A percentile compares a stretch with the other conserved stretches of the same genome.
Evolutionary conservation across 805 yeast genomes (phyloP).

Genomic region (Dipodascus albidus): DNA sequence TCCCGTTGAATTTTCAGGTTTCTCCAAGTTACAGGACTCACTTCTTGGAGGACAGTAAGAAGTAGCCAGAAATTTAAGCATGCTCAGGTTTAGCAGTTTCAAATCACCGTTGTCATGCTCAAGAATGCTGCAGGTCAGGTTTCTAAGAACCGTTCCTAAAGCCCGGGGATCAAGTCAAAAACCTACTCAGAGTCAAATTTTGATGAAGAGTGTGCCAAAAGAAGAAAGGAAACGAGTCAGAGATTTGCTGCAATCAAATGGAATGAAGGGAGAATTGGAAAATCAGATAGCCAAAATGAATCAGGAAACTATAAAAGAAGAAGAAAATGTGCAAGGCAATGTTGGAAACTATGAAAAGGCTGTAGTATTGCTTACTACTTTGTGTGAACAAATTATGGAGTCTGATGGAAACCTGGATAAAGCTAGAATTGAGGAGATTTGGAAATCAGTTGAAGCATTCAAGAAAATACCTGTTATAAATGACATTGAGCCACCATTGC

Average conservation of each 20-base stretch:
- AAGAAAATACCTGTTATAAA: background rate
- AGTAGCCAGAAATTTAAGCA: too few species aligned
- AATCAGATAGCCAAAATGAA: background rate
- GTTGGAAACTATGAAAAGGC: background rate
- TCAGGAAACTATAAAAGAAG: background rate
- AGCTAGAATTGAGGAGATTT: background rate
- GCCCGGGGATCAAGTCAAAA: background rate
- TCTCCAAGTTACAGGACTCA: too few species aligned
- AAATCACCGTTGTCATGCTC: too few species aligned
- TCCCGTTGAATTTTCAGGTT: too few species aligned
- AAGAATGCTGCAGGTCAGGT: too few species aligned
- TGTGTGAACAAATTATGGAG: background rate
- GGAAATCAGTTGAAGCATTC: background rate
- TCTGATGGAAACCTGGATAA: background rate
- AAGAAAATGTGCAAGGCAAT: background rate
- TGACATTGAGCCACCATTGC: conserved; percentile 11
- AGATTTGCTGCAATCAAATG: background rate
- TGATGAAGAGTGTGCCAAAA: background rate
- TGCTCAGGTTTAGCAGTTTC: background rate
- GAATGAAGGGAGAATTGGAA: background rate
- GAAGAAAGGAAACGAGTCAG: background rate
- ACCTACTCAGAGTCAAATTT: background rate
- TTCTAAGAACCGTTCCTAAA: background rate
- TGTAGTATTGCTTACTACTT: background rate
- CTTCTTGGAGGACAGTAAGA: too few species aligned